A percentile compares a stretch with the other conserved stretches of the same genome.
These are phyloP conservation scores for Pleurotus platypus DNA, from an alignment of 768 basidiomycete genomes.

Conservation along the genomic window DNA sequence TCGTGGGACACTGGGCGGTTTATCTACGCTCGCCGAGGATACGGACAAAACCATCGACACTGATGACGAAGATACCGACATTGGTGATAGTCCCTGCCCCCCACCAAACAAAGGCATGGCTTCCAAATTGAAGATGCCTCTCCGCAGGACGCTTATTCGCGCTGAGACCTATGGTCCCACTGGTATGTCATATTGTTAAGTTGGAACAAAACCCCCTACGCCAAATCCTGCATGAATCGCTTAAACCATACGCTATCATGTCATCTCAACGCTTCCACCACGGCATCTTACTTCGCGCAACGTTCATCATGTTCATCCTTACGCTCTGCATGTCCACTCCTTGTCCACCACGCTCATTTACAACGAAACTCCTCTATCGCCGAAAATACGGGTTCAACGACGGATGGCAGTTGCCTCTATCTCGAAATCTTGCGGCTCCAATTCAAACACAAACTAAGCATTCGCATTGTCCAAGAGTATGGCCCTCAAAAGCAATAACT, in stretches of 20 bases:
- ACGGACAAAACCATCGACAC: conserved; percentile 43
- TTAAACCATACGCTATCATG: not conserved
- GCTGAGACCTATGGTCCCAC: conserved; percentile 70
- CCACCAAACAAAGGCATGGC: conserved; percentile 59
- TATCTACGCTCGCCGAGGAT: conserved; percentile 68
- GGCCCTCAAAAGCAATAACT: not conserved
- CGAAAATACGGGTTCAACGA: not conserved
- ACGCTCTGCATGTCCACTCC: conserved; percentile 2
- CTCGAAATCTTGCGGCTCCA: not conserved
- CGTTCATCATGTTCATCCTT: not conserved
- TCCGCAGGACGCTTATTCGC: conserved; percentile 45
- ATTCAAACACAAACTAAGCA: not conserved
- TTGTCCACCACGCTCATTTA: not conserved
- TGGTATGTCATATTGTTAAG: conserved; percentile 44
- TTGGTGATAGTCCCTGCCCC: conserved; percentile 88
- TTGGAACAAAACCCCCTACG: not conserved
- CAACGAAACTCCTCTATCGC: not conserved
- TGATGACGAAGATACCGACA: conserved; percentile 71
- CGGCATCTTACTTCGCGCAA: conserved; percentile 2
- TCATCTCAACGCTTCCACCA: not conserved
- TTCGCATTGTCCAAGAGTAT: not conserved
- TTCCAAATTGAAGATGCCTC: conserved; percentile 57
- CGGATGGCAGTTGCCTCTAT: not conserved
- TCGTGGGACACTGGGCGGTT: conserved; percentile 39
- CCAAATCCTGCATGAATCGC: not conserved